Conservation (phyloP, 2,329 filamentous ascomycete species). For the Didymella exigua region DNA sequence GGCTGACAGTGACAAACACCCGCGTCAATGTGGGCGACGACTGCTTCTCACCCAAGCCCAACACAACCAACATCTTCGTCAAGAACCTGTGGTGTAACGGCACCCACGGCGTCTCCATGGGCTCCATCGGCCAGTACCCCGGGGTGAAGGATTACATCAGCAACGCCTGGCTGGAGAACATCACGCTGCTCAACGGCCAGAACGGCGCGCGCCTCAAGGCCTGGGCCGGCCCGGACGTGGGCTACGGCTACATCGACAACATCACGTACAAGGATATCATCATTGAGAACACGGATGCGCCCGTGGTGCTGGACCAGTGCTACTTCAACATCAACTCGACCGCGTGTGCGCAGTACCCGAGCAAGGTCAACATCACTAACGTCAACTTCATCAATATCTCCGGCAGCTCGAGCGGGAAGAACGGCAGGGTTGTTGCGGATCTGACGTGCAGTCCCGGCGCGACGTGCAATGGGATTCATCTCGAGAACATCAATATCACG, state of each 20-base stretch:
- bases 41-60: conserved; percentile 42
- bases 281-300: conserved; percentile 63
- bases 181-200: conserved; percentile 60
- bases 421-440: conserved; percentile 60
- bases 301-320: conserved; percentile 65
- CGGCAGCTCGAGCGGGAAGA: conserved; percentile 62
- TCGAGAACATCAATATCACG: conserved; percentile 61
- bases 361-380: conserved; percentile 64
- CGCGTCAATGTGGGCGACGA: conserved; percentile 45
- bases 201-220: conserved; percentile 65
- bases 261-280: conserved; percentile 67
- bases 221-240: conserved; percentile 63
- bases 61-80: conserved; percentile 44
- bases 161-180: conserved; percentile 62
- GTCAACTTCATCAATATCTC: conserved; percentile 65
- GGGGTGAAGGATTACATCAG: conserved; percentile 42
- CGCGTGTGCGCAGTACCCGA: conserved; percentile 60
- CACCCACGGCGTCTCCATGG: conserved; percentile 43
- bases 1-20: conserved; percentile 51
- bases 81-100: conserved; percentile 44
- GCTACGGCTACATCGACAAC: conserved; percentile 66
- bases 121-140: conserved; percentile 40
- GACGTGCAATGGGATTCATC: conserved; percentile 61
- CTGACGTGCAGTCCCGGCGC: conserved; percentile 63
- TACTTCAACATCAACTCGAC: conserved; percentile 64